These are phyloP conservation scores for Mitosporidium daphniae DNA, from an alignment of 371 early-diverging fungal genomes.

Conservation along the genomic window DNA sequence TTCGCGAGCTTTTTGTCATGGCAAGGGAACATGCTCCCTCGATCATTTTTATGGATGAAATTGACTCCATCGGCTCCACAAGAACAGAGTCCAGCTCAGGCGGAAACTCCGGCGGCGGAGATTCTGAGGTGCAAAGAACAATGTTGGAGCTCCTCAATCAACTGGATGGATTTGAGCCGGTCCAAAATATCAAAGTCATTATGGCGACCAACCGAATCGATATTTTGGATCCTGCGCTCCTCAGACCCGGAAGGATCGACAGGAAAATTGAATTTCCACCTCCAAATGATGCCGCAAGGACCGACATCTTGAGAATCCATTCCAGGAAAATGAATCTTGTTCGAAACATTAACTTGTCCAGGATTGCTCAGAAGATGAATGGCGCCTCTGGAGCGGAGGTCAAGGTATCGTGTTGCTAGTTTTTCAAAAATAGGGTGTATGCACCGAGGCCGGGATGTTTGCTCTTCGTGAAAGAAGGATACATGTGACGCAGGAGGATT, in stretches of 20 bases:
- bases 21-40: conserved; percentile 89
- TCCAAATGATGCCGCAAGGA: conserved; percentile 75
- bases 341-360: conserved; percentile 71
- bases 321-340: conserved; percentile 96
- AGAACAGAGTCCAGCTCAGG: conserved; percentile 37
- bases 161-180: conserved; percentile 94
- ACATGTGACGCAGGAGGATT: conserved; percentile 98
- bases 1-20: conserved; percentile 96
- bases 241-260: conserved; percentile 94
- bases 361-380: conserved; percentile 69
- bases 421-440: conserved; percentile 52
- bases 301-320: conserved; percentile 95
- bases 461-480: conserved; percentile 93
- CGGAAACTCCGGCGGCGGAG: conserved; percentile 25
- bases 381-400: conserved; percentile 94
- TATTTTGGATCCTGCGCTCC: conserved; percentile 76
- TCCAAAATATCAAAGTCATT: conserved; percentile 92
- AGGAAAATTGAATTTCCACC: conserved; percentile 98
- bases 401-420: too few relatives aligned
- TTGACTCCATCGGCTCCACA: conserved; percentile 78
- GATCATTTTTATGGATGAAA: conserved; percentile 99
- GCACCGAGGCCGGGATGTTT: conserved; percentile 99
- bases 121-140: conserved; percentile 79
- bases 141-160: conserved; percentile 64
- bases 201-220: conserved; percentile 99